Percentiles rank a stretch among this genome's conserved stretches.
Conservation (phyloP, 2,329 filamentous ascomycete genomes). For the Penicillium griseofulvum region DNA sequence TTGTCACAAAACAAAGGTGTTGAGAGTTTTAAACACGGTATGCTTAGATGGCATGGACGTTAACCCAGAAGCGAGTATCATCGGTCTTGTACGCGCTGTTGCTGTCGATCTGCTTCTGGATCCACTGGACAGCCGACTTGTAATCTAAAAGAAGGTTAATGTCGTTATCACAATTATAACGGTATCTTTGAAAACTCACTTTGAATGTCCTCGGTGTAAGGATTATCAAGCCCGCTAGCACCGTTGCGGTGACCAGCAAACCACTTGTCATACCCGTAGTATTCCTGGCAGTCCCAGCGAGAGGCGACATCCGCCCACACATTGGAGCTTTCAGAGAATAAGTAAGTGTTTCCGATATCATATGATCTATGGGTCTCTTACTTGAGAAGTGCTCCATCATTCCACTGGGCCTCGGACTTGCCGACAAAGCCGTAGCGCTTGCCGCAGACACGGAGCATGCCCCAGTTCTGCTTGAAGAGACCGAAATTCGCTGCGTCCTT, state of each 20-base stretch:
- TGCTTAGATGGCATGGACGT: neutral
- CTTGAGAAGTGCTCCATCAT: neutral
- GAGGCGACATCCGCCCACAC: slow-evolving; percentile 21
- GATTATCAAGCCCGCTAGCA: slow-evolving; percentile 20
- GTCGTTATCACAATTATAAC: neutral
- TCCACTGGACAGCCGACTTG: neutral
- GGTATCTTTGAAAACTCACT: neutral
- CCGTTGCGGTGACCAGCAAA: slow-evolving; percentile 27
- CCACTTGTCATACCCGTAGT: slow-evolving; percentile 28
- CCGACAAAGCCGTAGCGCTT: neutral
- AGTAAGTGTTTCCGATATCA: neutral
- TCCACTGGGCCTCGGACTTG: neutral
- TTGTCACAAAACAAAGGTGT: too few relatives aligned
- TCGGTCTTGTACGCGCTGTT: neutral
- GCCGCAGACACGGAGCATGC: neutral
- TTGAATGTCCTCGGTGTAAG: slow-evolving; percentile 10
- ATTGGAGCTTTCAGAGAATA: slow-evolving; percentile 4
- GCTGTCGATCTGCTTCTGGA: neutral
- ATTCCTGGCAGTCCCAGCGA: slow-evolving; percentile 24
- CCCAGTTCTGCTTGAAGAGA: neutral
- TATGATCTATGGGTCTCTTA: neutral
- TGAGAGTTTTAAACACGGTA: neutral
- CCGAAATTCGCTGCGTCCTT: neutral
- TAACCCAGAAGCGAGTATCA: neutral
- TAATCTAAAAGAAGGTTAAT: neutral